Evolutionary conservation across 441 rosid species (phyloP), one percentile per base, ranked within the genome.

Genomic region (Erysimum pusillum): DNA sequence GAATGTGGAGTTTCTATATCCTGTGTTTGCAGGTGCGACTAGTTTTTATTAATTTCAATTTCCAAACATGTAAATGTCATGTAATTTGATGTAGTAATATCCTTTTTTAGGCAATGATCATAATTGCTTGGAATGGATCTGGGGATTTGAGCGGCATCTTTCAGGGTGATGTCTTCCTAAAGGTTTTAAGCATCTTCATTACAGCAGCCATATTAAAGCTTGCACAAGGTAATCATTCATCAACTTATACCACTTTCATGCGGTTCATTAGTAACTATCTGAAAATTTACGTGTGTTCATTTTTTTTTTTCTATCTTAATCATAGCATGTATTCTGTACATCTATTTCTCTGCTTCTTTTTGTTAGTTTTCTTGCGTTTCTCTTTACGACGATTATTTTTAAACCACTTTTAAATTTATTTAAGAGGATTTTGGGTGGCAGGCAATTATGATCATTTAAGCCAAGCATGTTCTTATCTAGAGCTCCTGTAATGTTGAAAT

Each of bases 141-240:
- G 93, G 91, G 31, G 71, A 83, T 41, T 83, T 86, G 62, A 54
- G 73, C 48, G 73, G 76, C 57, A 45, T 87, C 62, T 89, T 90
- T 70, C 69, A 81, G 7, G 77, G 83, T 67, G 87, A 84, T 81
- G 85, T 87, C 73, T 87, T 92, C 79, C 83, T 70, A 79, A 86
- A 81, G 80, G 87, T 89, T 58, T 65, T 90, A 75, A 90, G 92
- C 79, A 80, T 92, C 81, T 90, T 90, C 85, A 92, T 92, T 63
- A 89, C 97, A 7, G 90, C 96, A 77, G 89, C 97, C 25, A 71
- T 89, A 76, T 69, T 89, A 84, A 87, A 85, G 82, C 88, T 92
- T 51, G 82, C 82, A 20, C 90, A 85, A 87, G 93, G 96, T 90
- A 71, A 74, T 49, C 32, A 63, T 62, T 74, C 22, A 13, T 34